Evolutionary conservation across 1,284 basidiomycete genomes (phyloP).

Genomic region (Peniophora sp.): DNA sequence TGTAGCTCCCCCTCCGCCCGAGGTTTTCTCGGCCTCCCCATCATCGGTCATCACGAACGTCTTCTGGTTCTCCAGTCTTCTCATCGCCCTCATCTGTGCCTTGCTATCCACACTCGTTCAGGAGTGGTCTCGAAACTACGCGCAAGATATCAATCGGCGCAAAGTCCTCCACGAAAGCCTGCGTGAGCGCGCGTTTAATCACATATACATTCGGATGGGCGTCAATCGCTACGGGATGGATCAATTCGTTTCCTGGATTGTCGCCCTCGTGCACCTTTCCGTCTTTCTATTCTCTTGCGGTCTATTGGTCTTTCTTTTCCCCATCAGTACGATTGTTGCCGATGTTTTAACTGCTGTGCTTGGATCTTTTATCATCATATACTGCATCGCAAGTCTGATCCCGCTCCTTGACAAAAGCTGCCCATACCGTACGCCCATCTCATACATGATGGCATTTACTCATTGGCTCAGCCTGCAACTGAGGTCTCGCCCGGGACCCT

Average conservation of each 20-base stretch:
- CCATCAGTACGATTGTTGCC: constrained; percentile 24
- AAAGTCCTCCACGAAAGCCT: constrained; percentile 30
- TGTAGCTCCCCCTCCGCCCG: not conserved
- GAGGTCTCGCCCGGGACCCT: too few species aligned
- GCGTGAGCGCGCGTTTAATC: constrained; percentile 23
- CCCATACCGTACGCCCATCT: constrained; percentile 30
- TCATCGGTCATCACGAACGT: constrained; percentile 22
- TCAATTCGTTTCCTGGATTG: constrained; percentile 29
- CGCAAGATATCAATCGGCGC: constrained; percentile 22
- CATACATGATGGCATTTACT: constrained; percentile 4
- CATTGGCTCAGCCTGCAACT: too few species aligned
- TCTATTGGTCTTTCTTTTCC: constrained; percentile 28
- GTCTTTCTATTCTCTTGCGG: constrained; percentile 34
- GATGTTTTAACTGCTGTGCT: constrained; percentile 25
- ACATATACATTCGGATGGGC: constrained; percentile 21
- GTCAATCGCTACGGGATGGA: constrained; percentile 26
- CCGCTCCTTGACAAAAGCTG: constrained; percentile 26
- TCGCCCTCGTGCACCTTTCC: constrained; percentile 30
- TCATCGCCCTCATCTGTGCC: constrained; percentile 17
- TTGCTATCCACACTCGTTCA: constrained; percentile 17
- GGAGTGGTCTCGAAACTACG: constrained; percentile 17
- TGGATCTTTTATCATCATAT: constrained; percentile 21
- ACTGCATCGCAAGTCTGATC: constrained; percentile 24
- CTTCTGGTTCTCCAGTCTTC: constrained; percentile 27
- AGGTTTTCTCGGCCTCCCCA: constrained; percentile 8